phyloP scores from a whole-genome alignment of 2,329 filamentous ascomycete genomes.

The Fusarium sp. region DNA sequence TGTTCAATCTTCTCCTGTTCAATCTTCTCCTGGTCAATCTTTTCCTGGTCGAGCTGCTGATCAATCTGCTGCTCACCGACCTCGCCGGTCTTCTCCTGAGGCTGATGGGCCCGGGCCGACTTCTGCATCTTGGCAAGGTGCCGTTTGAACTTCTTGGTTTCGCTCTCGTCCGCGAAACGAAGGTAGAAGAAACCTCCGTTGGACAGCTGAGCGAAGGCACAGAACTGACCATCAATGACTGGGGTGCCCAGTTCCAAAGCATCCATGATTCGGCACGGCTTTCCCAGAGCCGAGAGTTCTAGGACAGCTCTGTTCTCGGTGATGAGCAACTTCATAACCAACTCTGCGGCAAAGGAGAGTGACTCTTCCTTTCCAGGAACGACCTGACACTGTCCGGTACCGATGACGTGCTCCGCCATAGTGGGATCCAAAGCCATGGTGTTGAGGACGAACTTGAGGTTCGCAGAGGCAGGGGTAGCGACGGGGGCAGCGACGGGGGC shows the following conservation, averaged over 20 bases:
- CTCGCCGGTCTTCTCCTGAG: not conserved
- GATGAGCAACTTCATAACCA: slow-evolving; percentile 30
- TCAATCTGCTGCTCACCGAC: not conserved
- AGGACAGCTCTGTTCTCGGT: slow-evolving; percentile 32
- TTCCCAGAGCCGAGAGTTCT: slow-evolving; percentile 20
- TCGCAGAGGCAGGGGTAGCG: not conserved
- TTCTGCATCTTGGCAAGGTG: slow-evolving; percentile 18
- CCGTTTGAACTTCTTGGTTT: slow-evolving; percentile 31
- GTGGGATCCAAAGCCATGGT: not conserved
- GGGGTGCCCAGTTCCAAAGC: slow-evolving; percentile 38
- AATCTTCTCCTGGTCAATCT: too few relatives aligned
- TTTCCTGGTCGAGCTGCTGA: not conserved
- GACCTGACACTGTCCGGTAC: slow-evolving; percentile 29
- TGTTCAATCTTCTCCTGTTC: too few relatives aligned
- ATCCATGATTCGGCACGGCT: slow-evolving; percentile 26
- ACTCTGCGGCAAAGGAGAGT: slow-evolving; percentile 12
- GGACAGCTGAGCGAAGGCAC: slow-evolving; percentile 23
- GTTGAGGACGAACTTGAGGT: not conserved
- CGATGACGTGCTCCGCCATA: slow-evolving; percentile 26
- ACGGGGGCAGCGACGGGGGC: too few relatives aligned
- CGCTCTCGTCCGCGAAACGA: slow-evolving; percentile 22
- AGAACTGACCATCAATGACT: slow-evolving; percentile 35
- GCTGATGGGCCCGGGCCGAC: not conserved
- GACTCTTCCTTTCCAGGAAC: slow-evolving; percentile 20
- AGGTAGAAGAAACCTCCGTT: slow-evolving; percentile 24